These are phyloP conservation scores for Phaeosphaeriaceae sp. DNA, from an alignment of 2,329 filamentous ascomycete genomes.

Conservation along the genomic window DNA sequence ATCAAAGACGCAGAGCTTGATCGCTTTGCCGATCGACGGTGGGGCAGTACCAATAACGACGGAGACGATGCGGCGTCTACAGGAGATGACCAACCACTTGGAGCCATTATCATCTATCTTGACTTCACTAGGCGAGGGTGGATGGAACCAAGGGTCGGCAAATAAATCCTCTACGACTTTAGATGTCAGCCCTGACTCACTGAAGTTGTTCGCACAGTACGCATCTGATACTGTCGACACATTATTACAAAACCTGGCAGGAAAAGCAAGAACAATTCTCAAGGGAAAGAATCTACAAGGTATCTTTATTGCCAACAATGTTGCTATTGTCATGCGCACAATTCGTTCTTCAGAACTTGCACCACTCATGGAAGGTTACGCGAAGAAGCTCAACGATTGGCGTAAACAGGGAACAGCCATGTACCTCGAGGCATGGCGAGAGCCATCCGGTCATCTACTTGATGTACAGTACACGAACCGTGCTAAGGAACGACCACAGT, in stretches of 20 bases:
- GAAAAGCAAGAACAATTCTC: constrained; percentile 73
- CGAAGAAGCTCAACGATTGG: constrained; percentile 78
- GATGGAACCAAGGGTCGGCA: constrained; percentile 68
- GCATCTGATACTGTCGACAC: constrained; percentile 86
- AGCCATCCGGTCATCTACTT: constrained; percentile 80
- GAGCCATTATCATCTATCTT: constrained; percentile 87
- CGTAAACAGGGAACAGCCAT: constrained; percentile 82
- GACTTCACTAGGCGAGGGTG: constrained; percentile 89
- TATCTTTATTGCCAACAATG: constrained; percentile 89
- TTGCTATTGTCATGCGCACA: constrained; percentile 82
- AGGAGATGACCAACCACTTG: constrained; percentile 86
- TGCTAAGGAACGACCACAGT: constrained; percentile 65
- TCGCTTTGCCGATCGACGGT: constrained; percentile 77
- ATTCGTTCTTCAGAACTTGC: constrained; percentile 81
- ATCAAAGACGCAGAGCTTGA: constrained; percentile 69
- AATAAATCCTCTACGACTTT: constrained; percentile 69
- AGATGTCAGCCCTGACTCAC: constrained; percentile 87
- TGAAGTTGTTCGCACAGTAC: constrained; percentile 87
- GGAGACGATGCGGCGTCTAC: constrained; percentile 84
- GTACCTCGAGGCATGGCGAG: constrained; percentile 88
- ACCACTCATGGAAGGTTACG: constrained; percentile 67
- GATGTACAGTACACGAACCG: constrained; percentile 93
- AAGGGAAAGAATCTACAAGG: constrained; percentile 78
- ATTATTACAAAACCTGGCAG: constrained; percentile 75
- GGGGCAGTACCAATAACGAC: constrained; percentile 77